Base-by-base conservation (phyloP, 495 filamentous ascomycete genomes). In the Beverwykella pulmonaria region DNA sequence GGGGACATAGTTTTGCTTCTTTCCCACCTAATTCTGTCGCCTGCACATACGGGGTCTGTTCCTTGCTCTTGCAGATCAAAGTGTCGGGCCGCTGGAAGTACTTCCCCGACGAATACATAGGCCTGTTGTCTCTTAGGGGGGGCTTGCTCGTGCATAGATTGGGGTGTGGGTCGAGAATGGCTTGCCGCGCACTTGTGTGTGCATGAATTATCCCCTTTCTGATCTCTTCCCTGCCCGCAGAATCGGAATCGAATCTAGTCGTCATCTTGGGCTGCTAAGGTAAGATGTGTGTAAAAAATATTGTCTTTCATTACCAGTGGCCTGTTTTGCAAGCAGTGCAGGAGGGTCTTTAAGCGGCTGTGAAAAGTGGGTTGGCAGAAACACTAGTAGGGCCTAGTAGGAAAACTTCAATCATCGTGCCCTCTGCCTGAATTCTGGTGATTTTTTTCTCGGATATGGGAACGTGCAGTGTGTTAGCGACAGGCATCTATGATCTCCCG, bases 21-120 rank as follows among this genome's bases (percentile, higher is more conserved):
- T n/a, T n/a, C n/a, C n/a, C n/a, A n/a, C n/a, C n/a, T n/a, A n/a
- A n/a, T 63, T 53, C 52, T 68, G 59, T 57, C 15, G 20, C 27
- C 54, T 64, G 66, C 59, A 68, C 41, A 25, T 64, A 27, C 62
- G 53, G 57, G 63, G 55, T 44, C 36, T 23, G 34, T 57, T 48
- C 52, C 57, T 62, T 62, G 57, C 58, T 34, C 63, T 23, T 68
- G 65, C 65, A 68, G 65, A 62, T 68, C 65, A 59, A 17, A 60
- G 30, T 47, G 47, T 29, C 49, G 36, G 65, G 65, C 15, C 56
- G 48, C 23, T 26, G 64, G 65, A 62, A 41, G 23, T 12, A 23
- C 19, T 62, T 53, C 65, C 65, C 56, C 65, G 65, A 4, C 56
- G 29, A 50, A 57, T 61, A 8, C 6, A 8, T 8, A 23, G 19